A percentile compares a stretch with the other conserved stretches of the same genome.
Evolutionary conservation across 805 yeast genomes (phyloP).

Genomic region (Metschnikowia noctiluminum): DNA sequence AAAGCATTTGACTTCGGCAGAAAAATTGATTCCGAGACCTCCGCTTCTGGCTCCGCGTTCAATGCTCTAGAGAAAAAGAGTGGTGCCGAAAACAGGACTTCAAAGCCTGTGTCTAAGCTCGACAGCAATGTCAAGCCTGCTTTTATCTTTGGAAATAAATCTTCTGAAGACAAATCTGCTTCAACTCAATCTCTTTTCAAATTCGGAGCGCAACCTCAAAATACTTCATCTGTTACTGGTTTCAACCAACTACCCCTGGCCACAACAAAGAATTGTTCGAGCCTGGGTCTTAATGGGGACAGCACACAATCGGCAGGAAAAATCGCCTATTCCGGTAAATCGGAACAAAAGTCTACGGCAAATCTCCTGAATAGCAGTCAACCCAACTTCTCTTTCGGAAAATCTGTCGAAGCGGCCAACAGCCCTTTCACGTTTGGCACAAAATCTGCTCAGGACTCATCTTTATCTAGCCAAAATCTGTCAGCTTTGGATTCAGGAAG

Average conservation of each 20-base stretch:
- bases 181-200: not conserved
- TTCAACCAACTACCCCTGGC: no score
- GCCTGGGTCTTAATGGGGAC: no score
- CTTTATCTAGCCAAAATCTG: not conserved
- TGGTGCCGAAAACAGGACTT: not conserved
- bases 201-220: not conserved
- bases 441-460: not conserved
- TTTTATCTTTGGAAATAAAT: slow-evolving; percentile 2
- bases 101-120: not conserved
- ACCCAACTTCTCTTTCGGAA: not conserved
- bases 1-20: no score
- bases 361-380: not conserved
- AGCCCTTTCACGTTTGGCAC: not conserved
- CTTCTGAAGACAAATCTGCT: not conserved
- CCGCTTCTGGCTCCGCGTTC: no score
- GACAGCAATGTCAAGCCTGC: not conserved
- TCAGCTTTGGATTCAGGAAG: not conserved
- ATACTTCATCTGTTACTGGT: no score
- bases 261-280: no score
- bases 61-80: not conserved
- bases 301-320: not conserved
- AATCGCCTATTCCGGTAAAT: not conserved
- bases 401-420: not conserved
- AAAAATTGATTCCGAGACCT: no score
- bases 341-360: no score